phyloP scores from a whole-genome alignment of 257 asterid genomes.

The Eucommia ulmoides region DNA sequence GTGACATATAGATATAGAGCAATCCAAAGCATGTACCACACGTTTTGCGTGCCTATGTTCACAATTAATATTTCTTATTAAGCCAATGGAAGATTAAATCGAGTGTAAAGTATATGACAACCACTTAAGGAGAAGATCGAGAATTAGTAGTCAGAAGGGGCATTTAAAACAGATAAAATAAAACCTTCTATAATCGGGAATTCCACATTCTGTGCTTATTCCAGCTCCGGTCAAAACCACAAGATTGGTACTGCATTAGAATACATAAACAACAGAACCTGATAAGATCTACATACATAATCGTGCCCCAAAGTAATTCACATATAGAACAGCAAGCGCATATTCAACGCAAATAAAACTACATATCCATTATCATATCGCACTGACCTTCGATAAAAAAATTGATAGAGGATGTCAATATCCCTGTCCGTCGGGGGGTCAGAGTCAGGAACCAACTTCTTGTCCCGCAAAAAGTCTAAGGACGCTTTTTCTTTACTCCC shows the following conservation, averaged over 20 bases:
- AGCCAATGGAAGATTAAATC: too few species aligned
- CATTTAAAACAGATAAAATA: background rate
- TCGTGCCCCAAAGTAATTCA: background rate
- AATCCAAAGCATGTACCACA: too few species aligned
- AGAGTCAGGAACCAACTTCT: conserved; percentile 56
- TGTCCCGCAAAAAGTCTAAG: conserved; percentile 42
- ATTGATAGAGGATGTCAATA: conserved; percentile 37
- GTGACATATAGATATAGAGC: too few species aligned
- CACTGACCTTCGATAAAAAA: conserved; percentile 64
- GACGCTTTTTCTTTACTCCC: conserved; percentile 38
- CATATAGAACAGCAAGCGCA: background rate
- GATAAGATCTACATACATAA: background rate
- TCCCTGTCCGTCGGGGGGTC: conserved; percentile 65
- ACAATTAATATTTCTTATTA: too few species aligned
- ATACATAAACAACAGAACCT: conserved; percentile 4
- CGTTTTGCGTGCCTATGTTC: too few species aligned
- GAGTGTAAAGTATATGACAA: too few species aligned
- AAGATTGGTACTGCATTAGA: conserved; percentile 58
- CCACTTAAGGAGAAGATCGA: too few species aligned
- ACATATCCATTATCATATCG: background rate
- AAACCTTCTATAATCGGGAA: conserved; percentile 95
- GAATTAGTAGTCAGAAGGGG: background rate
- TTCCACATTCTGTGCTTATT: conserved; percentile 95
- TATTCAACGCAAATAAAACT: conserved; percentile 1
- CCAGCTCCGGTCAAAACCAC: conserved; percentile 93